Conservation (phyloP, 768 basidiomycete genomes). For the Albatrellus ellisii region DNA sequence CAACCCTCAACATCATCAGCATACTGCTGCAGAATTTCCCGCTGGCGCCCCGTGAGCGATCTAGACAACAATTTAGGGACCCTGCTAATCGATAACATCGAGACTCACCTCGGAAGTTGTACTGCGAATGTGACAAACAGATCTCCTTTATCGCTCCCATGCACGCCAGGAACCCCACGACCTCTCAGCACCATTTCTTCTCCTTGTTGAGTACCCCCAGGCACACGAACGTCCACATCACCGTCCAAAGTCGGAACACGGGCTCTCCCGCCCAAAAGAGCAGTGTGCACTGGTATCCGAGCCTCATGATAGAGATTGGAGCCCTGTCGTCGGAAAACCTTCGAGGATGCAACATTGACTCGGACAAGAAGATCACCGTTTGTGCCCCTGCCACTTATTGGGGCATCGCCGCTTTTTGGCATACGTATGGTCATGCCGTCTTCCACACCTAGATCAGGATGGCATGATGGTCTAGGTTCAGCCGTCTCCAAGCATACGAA, state of each 20-base stretch:
- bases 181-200: conserved; percentile 93
- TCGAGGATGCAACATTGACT: conserved; percentile 72
- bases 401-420: conserved; percentile 71
- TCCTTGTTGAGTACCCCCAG: conserved; percentile 88
- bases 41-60: conserved; percentile 71
- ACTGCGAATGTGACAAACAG: conserved; percentile 82
- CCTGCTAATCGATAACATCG: neutral
- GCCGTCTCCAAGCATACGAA: neutral
- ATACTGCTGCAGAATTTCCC: conserved; percentile 77
- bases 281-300: conserved; percentile 81
- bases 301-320: conserved; percentile 83
- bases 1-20: conserved; percentile 89
- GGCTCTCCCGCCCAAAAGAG: conserved; percentile 86
- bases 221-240: conserved; percentile 88
- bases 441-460: conserved; percentile 55
- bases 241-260: conserved; percentile 92
- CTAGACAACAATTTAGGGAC: conserved; percentile 27
- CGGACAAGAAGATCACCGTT: conserved; percentile 82
- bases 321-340: conserved; percentile 83
- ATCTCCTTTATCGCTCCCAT: conserved; percentile 57
- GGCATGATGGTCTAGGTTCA: conserved; percentile 4
- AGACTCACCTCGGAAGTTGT: conserved; percentile 75
- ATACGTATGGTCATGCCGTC: conserved; percentile 89
- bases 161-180: conserved; percentile 61
- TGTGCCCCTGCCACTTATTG: conserved; percentile 64